Base-by-base conservation (phyloP, 148 eudicot species). In the Pharnaceum exiguum region DNA sequence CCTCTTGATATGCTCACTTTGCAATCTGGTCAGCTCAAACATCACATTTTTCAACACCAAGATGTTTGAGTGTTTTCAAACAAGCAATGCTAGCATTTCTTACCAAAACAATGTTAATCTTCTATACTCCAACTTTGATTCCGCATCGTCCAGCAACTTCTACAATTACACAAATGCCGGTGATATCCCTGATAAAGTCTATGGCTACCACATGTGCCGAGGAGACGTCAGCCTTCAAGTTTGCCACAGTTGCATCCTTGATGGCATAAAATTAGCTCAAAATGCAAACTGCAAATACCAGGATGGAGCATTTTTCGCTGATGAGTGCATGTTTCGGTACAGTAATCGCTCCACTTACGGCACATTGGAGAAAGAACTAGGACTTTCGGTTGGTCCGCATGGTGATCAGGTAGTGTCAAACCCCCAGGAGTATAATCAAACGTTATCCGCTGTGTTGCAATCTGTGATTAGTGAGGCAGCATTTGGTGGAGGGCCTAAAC, bases 201-300 rank as follows among this genome's bases (percentile, higher is more conserved):
- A n/a, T 21, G 68, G 68, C 44, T 64, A 29, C 43, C 51, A 26
- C 57, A 50, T 62, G 57, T 62, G 66, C 19, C 66, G 66, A 3
- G 46, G 38, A 9, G 68, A 64, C 21, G 9, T 54, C 5, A 16
- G 2, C 13, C 59, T 4, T 27, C 5, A 55, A 18, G 46, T 24
- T 4, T 66, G 70, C 21, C 23, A 48, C 1, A 15, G 0, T 22
- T 66, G 70, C 49, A 19, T 56, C 2, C 7, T 46, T 4, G 16
- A 24, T 0, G 60, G 42, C 26, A 64, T 54, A 31, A 30, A 22
- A 22, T 13, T 31, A n/a, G 51, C 28, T 10, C 10, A 7, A 40
- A 13, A 2, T 23, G 4, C 37, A 3, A 9, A 8, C 5, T 68
- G 71, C 15, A 0, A 11, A 1, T 7, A 40, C 7, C 10, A 7